Percentiles rank a stretch among this genome's conserved stretches.
phyloP scores from a whole-genome alignment of 371 early-diverging fungal species.

The Chytridiales sp. region DNA sequence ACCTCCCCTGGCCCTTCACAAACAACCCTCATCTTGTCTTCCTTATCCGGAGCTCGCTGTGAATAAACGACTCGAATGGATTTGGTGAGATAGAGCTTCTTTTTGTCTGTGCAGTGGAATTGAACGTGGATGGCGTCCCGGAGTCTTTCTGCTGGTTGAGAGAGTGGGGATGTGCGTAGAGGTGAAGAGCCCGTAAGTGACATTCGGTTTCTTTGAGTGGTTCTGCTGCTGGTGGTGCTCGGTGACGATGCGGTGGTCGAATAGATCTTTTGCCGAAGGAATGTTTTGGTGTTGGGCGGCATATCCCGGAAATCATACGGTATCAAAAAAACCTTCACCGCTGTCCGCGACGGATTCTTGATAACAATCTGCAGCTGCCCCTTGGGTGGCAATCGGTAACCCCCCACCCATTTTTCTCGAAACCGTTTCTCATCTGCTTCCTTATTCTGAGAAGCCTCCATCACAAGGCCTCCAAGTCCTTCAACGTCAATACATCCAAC shows the following conservation, averaged over 20 bases:
- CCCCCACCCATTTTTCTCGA: conserved; percentile 40
- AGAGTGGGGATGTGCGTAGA: too few relatives aligned
- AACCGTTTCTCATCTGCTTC: conserved; percentile 5
- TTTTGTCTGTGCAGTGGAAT: conserved; percentile 57
- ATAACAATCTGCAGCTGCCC: conserved; percentile 82
- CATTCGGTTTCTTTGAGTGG: too few relatives aligned
- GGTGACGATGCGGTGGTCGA: conserved; percentile 11
- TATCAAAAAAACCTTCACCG: conserved; percentile 75
- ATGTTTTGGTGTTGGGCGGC: conserved; percentile 73
- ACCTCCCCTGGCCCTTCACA: conserved; percentile 62
- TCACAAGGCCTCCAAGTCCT: conserved; percentile 24
- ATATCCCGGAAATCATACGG: conserved; percentile 80
- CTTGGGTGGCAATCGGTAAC: conserved; percentile 69
- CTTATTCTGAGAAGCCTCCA: background rate
- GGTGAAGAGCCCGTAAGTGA: background rate
- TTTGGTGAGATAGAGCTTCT: conserved; percentile 64
- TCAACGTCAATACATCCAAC: conserved; percentile 64
- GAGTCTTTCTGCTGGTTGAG: conserved; percentile 35
- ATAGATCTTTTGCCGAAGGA: conserved; percentile 75
- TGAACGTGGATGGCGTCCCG: conserved; percentile 80
- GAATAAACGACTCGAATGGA: conserved; percentile 76
- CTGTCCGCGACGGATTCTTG: conserved; percentile 77
- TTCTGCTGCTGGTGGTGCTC: background rate
- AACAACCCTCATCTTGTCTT: conserved; percentile 62
- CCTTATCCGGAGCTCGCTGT: conserved; percentile 53